Conservation (phyloP, 805 yeast species). For the Tanozyma kutaoensis region DNA sequence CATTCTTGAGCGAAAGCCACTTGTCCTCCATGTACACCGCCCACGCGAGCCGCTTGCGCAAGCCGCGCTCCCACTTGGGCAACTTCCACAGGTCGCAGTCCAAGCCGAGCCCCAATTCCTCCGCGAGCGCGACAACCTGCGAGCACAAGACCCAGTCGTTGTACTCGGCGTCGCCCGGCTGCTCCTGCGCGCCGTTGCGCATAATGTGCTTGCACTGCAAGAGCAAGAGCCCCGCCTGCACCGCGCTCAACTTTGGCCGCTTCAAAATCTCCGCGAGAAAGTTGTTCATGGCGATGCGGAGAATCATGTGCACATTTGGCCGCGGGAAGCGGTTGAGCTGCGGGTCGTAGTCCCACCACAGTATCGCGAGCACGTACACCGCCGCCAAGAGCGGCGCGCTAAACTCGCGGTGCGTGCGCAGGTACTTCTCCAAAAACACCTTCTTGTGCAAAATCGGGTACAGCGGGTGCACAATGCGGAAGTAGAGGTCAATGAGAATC, state of each 20-base stretch:
- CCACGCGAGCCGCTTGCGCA: conserved; percentile 86
- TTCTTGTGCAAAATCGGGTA: conserved; percentile 86
- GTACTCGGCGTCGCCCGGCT: conserved; percentile 31
- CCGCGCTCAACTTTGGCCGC: conserved; percentile 82
- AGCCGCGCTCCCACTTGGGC: conserved; percentile 91
- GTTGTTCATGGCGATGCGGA: conserved; percentile 43
- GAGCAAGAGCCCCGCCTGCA: conserved; percentile 75
- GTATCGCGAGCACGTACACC: conserved; percentile 76
- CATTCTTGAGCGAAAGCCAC: conserved; percentile 74
- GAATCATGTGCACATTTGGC: conserved; percentile 49
- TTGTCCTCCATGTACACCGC: conserved; percentile 88
- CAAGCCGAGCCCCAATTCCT: conserved; percentile 83
- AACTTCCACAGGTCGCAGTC: conserved; percentile 85
- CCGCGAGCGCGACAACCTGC: conserved; percentile 78
- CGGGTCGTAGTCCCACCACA: conserved; percentile 91
- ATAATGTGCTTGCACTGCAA: conserved; percentile 47
- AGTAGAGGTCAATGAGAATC: conserved; percentile 64
- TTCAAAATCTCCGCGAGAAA: conserved; percentile 67
- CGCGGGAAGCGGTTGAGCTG: conserved; percentile 61
- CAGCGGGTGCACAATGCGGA: conserved; percentile 78
- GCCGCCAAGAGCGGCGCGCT: conserved; percentile 87
- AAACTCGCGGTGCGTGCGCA: conserved; percentile 83
- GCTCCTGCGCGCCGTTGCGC: too few species aligned
- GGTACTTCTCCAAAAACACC: conserved; percentile 82
- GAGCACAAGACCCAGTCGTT: conserved; percentile 80